phyloP scores from a whole-genome alignment of 1,284 basidiomycete genomes.

The Tylopilus sp. region DNA sequence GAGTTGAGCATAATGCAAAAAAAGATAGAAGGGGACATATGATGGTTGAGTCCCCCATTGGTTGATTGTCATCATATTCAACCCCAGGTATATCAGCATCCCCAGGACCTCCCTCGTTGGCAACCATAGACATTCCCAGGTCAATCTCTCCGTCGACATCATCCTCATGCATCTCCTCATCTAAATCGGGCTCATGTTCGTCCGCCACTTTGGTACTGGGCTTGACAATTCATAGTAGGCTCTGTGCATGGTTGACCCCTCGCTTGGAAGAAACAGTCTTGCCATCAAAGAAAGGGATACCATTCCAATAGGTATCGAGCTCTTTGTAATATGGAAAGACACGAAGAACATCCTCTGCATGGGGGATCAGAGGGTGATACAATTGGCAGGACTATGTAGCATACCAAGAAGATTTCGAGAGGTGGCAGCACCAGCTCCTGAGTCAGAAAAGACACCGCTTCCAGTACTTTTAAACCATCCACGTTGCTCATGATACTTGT shows the following conservation, averaged over 20 bases:
- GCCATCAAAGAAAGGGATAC: conserved; percentile 6
- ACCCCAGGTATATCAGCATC: too few species aligned
- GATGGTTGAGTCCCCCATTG: background rate
- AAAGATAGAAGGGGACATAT: background rate
- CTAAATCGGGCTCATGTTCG: background rate
- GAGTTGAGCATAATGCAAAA: background rate
- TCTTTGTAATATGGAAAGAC: conserved; percentile 12
- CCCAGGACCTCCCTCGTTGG: too few species aligned
- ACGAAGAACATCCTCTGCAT: background rate
- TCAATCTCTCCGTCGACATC: background rate
- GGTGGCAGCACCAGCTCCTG: too few species aligned
- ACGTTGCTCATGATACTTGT: background rate
- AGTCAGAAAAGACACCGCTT: too few species aligned
- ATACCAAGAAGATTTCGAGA: too few species aligned
- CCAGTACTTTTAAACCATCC: conserved; percentile 1
- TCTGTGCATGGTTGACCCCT: background rate
- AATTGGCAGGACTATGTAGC: too few species aligned
- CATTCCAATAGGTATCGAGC: conserved; percentile 6
- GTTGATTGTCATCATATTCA: background rate
- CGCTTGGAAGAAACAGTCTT: conserved; percentile 5
- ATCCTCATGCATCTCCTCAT: background rate
- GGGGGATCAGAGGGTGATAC: too few species aligned
- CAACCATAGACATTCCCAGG: too few species aligned
- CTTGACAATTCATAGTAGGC: background rate
- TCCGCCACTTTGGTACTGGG: too few species aligned